Evolutionary conservation across 2,329 filamentous ascomycete species (phyloP).

Genomic region (Fusarium goolgardi): DNA sequence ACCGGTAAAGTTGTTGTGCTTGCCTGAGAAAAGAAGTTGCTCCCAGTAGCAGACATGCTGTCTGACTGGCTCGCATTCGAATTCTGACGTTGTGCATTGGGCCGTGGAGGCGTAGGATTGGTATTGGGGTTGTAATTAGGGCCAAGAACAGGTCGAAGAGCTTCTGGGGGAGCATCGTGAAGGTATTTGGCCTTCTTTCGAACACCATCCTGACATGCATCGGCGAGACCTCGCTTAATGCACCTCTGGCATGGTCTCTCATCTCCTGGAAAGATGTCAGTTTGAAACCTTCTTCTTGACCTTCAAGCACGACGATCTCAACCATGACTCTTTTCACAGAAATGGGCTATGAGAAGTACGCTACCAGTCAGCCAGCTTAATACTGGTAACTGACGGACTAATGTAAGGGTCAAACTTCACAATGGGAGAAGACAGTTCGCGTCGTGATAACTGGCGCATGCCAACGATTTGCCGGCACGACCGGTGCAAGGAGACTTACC

Average conservation of each 20-base stretch:
- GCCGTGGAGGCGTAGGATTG: slow-evolving; percentile 58
- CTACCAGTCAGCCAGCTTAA: slow-evolving; percentile 11
- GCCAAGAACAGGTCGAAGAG: slow-evolving; percentile 85
- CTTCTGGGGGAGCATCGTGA: slow-evolving; percentile 92
- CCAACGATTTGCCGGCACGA: slow-evolving; percentile 6
- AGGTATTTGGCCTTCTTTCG: slow-evolving; percentile 99
- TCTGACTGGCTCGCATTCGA: slow-evolving; percentile 63
- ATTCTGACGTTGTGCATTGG: slow-evolving; percentile 61
- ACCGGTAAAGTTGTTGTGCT: slow-evolving; percentile 62
- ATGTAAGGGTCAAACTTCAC: slow-evolving; percentile 30
- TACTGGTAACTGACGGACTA: slow-evolving; percentile 5
- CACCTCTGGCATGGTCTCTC: slow-evolving; percentile 94
- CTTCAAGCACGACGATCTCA: slow-evolving; percentile 13
- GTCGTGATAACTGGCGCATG: slow-evolving; percentile 10
- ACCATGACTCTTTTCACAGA: slow-evolving; percentile 1
- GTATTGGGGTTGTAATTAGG: slow-evolving; percentile 73
- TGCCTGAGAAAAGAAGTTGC: slow-evolving; percentile 62
- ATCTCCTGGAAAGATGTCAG: slow-evolving; percentile 72
- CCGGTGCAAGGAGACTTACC: slow-evolving; percentile 72
- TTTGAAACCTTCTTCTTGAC: slow-evolving; percentile 14
- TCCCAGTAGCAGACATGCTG: slow-evolving; percentile 56
- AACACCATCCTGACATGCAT: slow-evolving; percentile 93
- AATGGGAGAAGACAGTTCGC: slow-evolving; percentile 7
- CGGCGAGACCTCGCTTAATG: slow-evolving; percentile 91
- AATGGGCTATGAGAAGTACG: not conserved